phyloP scores from a whole-genome alignment of 2,329 filamentous ascomycete species.

The Mycosphaerella arachidis region DNA sequence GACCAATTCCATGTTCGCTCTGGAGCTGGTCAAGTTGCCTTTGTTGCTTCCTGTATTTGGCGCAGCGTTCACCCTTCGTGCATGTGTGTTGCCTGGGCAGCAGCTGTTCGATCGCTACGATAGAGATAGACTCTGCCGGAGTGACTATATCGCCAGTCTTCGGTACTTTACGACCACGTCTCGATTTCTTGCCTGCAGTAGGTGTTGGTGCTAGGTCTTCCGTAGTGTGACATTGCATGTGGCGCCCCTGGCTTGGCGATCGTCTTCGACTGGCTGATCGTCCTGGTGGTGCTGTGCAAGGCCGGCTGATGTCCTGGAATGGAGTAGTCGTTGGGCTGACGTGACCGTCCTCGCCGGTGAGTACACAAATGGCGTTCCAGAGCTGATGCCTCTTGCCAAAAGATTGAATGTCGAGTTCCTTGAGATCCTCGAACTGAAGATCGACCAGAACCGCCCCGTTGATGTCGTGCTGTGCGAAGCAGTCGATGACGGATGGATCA shows the following conservation, averaged over 20 bases:
- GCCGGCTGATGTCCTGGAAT: slow-evolving; percentile 46
- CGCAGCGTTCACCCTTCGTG: slow-evolving; percentile 79
- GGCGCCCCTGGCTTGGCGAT: slow-evolving; percentile 22
- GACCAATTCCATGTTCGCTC: slow-evolving; percentile 56
- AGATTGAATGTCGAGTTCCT: slow-evolving; percentile 73
- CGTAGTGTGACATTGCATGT: slow-evolving; percentile 21
- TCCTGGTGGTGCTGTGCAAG: slow-evolving; percentile 32
- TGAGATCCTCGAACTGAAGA: slow-evolving; percentile 84
- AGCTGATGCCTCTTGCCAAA: slow-evolving; percentile 76
- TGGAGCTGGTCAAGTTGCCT: slow-evolving; percentile 69
- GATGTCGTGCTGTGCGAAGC: slow-evolving; percentile 89
- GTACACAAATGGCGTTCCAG: slow-evolving; percentile 72
- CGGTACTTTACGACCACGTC: slow-evolving; percentile 38
- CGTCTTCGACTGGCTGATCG: slow-evolving; percentile 21
- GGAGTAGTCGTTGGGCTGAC: slow-evolving; percentile 44
- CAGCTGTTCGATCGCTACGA: slow-evolving; percentile 86
- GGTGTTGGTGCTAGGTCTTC: slow-evolving; percentile 32
- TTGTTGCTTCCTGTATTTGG: slow-evolving; percentile 77
- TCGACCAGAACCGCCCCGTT: slow-evolving; percentile 81
- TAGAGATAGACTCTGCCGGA: slow-evolving; percentile 79
- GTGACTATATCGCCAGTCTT: slow-evolving; percentile 62
- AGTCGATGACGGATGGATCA: slow-evolving; percentile 70
- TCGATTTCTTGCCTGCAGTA: slow-evolving; percentile 30
- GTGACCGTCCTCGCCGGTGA: slow-evolving; percentile 50
- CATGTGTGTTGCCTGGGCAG: slow-evolving; percentile 81